Base-by-base conservation (phyloP, 2,329 filamentous ascomycete species). In the Biscogniauxia mediterranea region DNA sequence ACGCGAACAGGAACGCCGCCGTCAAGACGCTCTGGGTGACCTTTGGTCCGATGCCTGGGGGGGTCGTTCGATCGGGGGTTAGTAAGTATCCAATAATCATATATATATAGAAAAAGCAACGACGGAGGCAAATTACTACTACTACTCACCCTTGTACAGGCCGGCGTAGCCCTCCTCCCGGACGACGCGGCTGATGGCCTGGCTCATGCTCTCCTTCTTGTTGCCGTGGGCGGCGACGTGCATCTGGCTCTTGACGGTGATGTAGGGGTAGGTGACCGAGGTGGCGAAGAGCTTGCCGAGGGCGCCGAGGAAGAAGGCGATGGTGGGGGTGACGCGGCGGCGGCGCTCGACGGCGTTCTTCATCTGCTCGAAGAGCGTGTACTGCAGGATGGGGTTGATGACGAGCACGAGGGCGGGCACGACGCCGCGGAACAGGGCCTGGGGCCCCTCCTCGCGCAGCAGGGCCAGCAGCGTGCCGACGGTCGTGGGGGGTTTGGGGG, bases 351-450 rank as follows among this genome's bases (percentile, higher is more conserved):
- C 79, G 25, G 84, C 72, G 75, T 98, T 97, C 86, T 97, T 98
- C 80, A 98, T 82, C 82, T 99, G 94, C 83, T 99, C 95, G 71
- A 98, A 99, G 59, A 99, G 90, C 17, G 95, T 99, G 79, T 99
- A 99, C 80, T 99, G 95, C 66, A 99, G 81, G 68, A 99, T 99
- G 4, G 95, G 95, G 81, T 99, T 99, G 80, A 97, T 93, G 72
- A 99, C 95, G 66, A 99, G 83, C 68, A 99, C 88, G 68, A 99
- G 81, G 0, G 95, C 95, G 9, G 95, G 95, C 61, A 97, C 84
- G 57, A 99, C 94, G 64, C 95, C 95, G 4, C 93, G 85, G 76
- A 99, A 99, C 38, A 99, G 86, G 9, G 93, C 91, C 71, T 85
- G 81, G 21, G 90, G 89, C 0, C 95, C 95, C 73, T 99, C 95